A percentile compares a stretch with the other conserved stretches of the same genome.
Evolutionary conservation across 257 asterid species (phyloP).

Genomic region (Ocimum tenuiflorum): DNA sequence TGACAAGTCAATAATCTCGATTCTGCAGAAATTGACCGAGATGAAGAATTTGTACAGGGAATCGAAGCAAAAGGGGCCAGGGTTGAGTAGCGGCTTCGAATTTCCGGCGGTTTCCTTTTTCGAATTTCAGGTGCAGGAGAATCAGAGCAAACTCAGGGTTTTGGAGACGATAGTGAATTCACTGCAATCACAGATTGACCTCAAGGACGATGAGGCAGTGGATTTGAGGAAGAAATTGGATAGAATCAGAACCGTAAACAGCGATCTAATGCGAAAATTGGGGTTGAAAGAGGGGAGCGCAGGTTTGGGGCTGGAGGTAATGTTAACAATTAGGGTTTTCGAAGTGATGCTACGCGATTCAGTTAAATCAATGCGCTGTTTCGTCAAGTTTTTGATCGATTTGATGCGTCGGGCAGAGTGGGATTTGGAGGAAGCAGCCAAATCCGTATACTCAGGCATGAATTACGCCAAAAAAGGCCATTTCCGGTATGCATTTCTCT

Average conservation of each 20-base stretch:
- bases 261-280: slow-evolving; percentile 41
- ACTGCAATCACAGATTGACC: slow-evolving; percentile 65
- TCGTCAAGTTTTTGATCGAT: slow-evolving; percentile 61
- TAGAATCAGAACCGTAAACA: slow-evolving; percentile 28
- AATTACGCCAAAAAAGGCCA: slow-evolving; percentile 55
- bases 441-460: slow-evolving; percentile 48
- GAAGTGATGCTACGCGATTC: slow-evolving; percentile 78
- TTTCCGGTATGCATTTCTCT: slow-evolving; percentile 57
- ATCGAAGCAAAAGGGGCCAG: slow-evolving; percentile 26
- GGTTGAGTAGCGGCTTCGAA: slow-evolving; percentile 31
- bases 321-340: slow-evolving; percentile 66
- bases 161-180: slow-evolving; percentile 81
- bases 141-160: slow-evolving; percentile 96
- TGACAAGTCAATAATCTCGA: slow-evolving; percentile 57
- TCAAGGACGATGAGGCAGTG: slow-evolving; percentile 69
- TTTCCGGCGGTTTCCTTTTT: slow-evolving; percentile 51
- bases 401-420: slow-evolving; percentile 74
- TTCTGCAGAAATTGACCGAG: slow-evolving; percentile 62
- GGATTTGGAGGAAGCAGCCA: slow-evolving; percentile 78
- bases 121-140: slow-evolving; percentile 94
- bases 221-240: slow-evolving; percentile 55
- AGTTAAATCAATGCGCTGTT: slow-evolving; percentile 46
- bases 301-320: slow-evolving; percentile 38
- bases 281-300: slow-evolving; percentile 32
- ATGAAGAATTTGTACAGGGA: slow-evolving; percentile 50